Percentiles rank a stretch among this genome's conserved stretches.
These are phyloP conservation scores for Phaeosphaeriaceae sp. DNA, from an alignment of 2,329 filamentous ascomycete species.

Conservation along the genomic window DNA sequence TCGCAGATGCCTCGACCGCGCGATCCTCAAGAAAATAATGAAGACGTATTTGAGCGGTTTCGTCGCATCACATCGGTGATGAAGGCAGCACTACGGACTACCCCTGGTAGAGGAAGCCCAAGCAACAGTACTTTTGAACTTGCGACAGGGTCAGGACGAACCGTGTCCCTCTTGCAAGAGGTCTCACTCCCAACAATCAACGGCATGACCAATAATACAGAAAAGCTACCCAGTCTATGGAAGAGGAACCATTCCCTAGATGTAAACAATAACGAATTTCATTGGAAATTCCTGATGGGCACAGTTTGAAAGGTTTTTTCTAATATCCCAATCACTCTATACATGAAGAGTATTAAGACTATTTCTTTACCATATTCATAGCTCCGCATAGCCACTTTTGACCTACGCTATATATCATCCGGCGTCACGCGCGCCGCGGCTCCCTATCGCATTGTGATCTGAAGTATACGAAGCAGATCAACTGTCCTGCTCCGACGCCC, in stretches of 20 bases:
- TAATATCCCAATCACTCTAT: not conserved
- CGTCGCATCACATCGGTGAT: conserved; percentile 43
- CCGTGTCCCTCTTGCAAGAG: conserved; percentile 42
- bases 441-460: not conserved
- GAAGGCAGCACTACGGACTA: conserved; percentile 31
- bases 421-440: not conserved
- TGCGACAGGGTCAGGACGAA: conserved; percentile 41
- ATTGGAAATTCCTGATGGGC: conserved; percentile 44
- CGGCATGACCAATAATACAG: conserved; percentile 27
- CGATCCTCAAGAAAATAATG: conserved; percentile 27
- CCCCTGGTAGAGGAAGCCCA: conserved; percentile 32
- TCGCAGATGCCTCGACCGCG: conserved; percentile 39
- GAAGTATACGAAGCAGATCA: not conserved
- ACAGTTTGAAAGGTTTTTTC: conserved; percentile 26
- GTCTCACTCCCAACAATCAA: conserved; percentile 38
- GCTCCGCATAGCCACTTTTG: too few species aligned
- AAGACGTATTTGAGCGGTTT: conserved; percentile 44
- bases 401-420: too few species aligned
- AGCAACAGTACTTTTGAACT: conserved; percentile 44
- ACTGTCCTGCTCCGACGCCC: not conserved
- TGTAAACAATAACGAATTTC: conserved; percentile 39
- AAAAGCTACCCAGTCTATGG: conserved; percentile 36
- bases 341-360: not conserved
- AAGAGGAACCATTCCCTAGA: conserved; percentile 38
- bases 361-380: too few species aligned